Evolutionary conservation across 495 filamentous ascomycete species (phyloP).

Genomic region (Sporormia fimetaria): DNA sequence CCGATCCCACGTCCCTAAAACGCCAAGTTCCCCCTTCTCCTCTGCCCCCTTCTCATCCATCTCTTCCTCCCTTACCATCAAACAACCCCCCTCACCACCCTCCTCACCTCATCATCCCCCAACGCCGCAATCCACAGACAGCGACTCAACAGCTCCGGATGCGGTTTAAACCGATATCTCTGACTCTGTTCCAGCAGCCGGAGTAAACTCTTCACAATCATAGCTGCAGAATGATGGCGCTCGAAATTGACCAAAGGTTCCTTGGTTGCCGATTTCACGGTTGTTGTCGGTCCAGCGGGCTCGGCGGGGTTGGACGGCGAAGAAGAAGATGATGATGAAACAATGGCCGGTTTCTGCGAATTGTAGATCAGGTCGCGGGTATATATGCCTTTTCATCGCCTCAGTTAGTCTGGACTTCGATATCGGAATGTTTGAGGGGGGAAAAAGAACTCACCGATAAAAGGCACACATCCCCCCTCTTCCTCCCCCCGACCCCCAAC

Average conservation of each 20-base stretch:
- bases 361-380: conserved; percentile 97
- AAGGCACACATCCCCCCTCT: conserved; percentile 87
- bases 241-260: conserved; percentile 91
- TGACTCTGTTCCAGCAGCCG: conserved; percentile 72
- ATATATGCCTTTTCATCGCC: conserved; percentile 57
- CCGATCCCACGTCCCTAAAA: no score
- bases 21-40: no score
- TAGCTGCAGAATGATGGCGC: conserved; percentile 75
- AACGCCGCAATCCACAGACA: no score
- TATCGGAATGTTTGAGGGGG: no score
- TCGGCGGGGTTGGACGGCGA: conserved; percentile 52
- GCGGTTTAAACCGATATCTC: conserved; percentile 69
- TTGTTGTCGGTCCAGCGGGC: no score
- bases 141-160: conserved; percentile 73
- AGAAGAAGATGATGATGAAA: no score
- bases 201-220: conserved; percentile 87
- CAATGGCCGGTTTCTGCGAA: conserved; percentile 71
- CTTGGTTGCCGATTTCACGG: no score
- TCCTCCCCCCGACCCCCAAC: no score
- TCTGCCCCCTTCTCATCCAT: no score
- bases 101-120: no score
- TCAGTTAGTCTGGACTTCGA: background rate
- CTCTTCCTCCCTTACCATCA: no score
- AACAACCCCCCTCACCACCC: no score
- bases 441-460: conserved; percentile 56